Base-by-base conservation (phyloP, 768 basidiomycete genomes). In the Phanerodontia chrysosporium region DNA sequence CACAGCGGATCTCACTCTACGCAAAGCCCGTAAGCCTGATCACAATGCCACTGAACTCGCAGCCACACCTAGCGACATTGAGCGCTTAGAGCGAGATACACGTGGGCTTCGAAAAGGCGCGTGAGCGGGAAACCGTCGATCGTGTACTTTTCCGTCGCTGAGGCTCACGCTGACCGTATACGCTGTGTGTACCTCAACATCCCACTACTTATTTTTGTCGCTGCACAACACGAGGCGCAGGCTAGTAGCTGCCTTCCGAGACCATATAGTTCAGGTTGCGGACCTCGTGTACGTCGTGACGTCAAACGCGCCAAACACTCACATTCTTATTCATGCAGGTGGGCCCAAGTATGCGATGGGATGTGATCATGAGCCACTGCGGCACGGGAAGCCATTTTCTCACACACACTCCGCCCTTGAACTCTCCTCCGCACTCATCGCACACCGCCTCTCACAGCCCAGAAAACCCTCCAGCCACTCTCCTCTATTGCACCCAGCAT, bases 251-350 rank as follows among this genome's bases (percentile, higher is more conserved):
- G n/a, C n/a, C n/a, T n/a, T n/a, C n/a, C n/a, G n/a, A n/a, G n/a
- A n/a, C n/a, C n/a, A n/a, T n/a, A n/a, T n/a, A n/a, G n/a, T n/a
- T n/a, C n/a, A n/a, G n/a, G n/a, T 10, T 5, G 9, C 39, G 8
- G 39, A 42, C 39, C 39, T 18, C 39, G 39, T 42, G 39, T 18
- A 30, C 56, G 56, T 57, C 56, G 56, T 57, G 56, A 57, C 56
- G 56, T 57, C 56, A 57, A 57, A 39, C 36, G 39, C 16, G 39
- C 18, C 6, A 42, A 42, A 42, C 39, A 18, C 39, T 18, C 4
- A 42, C 39, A 18, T 18, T 18, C 8, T 42, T 42, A 42, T 12
- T 42, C 39, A 42, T 10, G 18, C 39, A 42, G 32, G 32, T 35
- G 32, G 32, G 32, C 32, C 32, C 32, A 42, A 42, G 39, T 42